Percentiles rank a stretch among this genome's conserved stretches.
Evolutionary conservation across 2,329 filamentous ascomycete species (phyloP).

Genomic region (Xylaria multiplex): DNA sequence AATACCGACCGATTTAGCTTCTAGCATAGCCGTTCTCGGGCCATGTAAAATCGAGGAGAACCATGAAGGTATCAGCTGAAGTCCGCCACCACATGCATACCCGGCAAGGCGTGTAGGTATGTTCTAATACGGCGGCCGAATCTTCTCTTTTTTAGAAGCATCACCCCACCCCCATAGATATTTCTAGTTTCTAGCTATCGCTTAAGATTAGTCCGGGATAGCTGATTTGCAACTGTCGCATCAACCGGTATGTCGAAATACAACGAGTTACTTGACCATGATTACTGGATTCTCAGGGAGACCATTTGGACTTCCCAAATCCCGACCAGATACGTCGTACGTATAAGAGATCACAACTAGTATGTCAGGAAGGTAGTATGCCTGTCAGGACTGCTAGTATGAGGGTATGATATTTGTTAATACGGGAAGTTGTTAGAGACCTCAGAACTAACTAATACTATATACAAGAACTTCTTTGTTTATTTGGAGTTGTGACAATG

Average conservation of each 20-base stretch:
- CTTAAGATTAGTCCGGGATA: neutral
- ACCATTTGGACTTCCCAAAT: slow-evolving; percentile 34
- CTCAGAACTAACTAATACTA: too few species aligned
- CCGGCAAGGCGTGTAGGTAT: neutral
- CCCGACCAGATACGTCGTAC: slow-evolving; percentile 26
- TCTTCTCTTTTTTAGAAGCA: neutral
- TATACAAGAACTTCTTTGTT: too few species aligned
- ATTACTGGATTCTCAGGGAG: slow-evolving; percentile 27
- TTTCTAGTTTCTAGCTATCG: neutral
- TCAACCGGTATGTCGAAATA: slow-evolving; percentile 23
- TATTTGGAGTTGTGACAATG: too few species aligned
- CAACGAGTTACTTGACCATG: slow-evolving; percentile 27
- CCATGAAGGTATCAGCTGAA: neutral
- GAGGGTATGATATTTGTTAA: too few species aligned
- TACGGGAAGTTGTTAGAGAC: too few species aligned
- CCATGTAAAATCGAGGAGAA: neutral
- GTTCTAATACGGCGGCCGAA: neutral
- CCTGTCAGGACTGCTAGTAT: too few species aligned
- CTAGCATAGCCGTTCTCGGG: neutral
- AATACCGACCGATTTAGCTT: neutral
- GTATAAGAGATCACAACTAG: slow-evolving; percentile 34
- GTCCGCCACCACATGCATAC: neutral
- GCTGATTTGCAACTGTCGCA: neutral
- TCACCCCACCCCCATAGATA: neutral
- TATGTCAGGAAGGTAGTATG: slow-evolving; percentile 35